Evolutionary conservation across 1,139 yeast species (phyloP).

Genomic region (Sugiyamaella neomexicana): DNA sequence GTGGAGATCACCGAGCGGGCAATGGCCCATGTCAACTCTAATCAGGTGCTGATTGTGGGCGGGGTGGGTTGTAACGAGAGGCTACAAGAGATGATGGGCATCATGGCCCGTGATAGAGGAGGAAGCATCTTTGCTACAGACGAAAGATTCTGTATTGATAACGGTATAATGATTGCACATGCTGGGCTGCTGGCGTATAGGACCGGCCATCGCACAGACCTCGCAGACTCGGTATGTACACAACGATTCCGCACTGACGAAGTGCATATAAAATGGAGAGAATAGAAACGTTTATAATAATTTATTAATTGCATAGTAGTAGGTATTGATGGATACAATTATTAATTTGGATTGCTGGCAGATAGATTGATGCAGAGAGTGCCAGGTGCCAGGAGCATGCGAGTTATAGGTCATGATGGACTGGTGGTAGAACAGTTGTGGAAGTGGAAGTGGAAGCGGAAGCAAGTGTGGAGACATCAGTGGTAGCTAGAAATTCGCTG

Average conservation of each 20-base stretch:
- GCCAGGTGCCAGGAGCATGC: too few relatives aligned
- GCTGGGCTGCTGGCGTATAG: conserved; percentile 89
- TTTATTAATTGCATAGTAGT: conserved; percentile 5
- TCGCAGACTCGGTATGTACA: conserved; percentile 79
- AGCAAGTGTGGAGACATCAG: neutral
- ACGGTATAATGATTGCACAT: conserved; percentile 98
- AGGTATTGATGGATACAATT: too few relatives aligned
- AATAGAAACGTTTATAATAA: conserved; percentile 8
- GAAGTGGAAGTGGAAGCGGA: neutral
- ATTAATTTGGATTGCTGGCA: too few relatives aligned
- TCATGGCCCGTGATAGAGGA: conserved; percentile 85
- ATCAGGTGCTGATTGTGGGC: conserved; percentile 91
- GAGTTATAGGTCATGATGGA: conserved; percentile 7
- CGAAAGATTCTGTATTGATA: conserved; percentile 94
- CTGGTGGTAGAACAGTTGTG: neutral
- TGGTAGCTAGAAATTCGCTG: too few relatives aligned
- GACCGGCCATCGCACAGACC: conserved; percentile 63
- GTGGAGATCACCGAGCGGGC: conserved; percentile 98
- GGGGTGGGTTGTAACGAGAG: conserved; percentile 96
- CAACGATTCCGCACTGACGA: conserved; percentile 94
- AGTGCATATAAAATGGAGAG: conserved; percentile 79
- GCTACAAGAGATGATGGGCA: conserved; percentile 92
- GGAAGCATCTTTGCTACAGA: conserved; percentile 93
- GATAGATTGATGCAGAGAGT: neutral
- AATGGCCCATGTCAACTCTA: conserved; percentile 92